phyloP scores from a whole-genome alignment of 129 eudicot species.

The Mikania micrantha region DNA sequence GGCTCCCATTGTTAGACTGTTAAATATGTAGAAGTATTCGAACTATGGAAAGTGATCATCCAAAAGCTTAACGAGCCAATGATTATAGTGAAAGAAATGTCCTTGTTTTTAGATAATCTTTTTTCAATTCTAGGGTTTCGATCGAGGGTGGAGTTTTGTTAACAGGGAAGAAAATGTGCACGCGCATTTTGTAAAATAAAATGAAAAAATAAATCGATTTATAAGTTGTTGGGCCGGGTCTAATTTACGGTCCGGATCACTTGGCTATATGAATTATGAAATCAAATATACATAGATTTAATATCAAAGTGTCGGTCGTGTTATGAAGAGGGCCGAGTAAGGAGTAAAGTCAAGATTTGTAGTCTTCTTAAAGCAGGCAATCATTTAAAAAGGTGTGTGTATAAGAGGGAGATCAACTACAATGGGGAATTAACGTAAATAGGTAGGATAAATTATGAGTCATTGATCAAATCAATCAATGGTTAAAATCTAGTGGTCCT shows the following conservation, averaged over 20 bases:
- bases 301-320: no score
- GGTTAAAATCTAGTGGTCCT: no score
- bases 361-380: no score
- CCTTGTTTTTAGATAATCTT: background rate
- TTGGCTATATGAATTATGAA: constrained; percentile 24
- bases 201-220: background rate
- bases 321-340: no score
- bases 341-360: no score
- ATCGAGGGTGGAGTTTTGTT: background rate
- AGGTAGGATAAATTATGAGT: no score
- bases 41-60: constrained; percentile 17
- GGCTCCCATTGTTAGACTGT: constrained; percentile 67
- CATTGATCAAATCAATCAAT: no score
- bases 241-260: constrained; percentile 3
- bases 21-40: constrained; percentile 15
- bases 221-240: background rate
- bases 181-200: background rate
- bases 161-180: constrained; percentile 12
- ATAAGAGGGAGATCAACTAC: no score
- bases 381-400: no score
- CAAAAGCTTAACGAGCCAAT: constrained; percentile 26
- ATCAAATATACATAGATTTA: no score
- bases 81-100: background rate
- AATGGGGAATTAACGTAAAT: no score
- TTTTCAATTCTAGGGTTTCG: constrained; percentile 15